Evolutionary conservation across 1,284 basidiomycete species (phyloP).

Genomic region (Ganoderma multipileum): DNA sequence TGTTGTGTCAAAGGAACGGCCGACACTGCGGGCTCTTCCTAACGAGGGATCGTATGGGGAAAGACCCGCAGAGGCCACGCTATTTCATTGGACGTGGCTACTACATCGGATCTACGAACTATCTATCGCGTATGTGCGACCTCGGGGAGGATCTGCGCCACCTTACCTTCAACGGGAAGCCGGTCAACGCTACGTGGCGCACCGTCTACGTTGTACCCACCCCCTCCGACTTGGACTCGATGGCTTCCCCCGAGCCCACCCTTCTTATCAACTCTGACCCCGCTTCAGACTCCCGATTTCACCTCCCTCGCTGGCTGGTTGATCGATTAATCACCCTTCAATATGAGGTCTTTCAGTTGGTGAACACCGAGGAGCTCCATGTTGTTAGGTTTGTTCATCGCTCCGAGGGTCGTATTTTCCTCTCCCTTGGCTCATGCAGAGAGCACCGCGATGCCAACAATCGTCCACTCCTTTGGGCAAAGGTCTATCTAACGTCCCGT

Average conservation of each 20-base stretch:
- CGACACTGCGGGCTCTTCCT: conserved; percentile 1
- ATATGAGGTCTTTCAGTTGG: background rate
- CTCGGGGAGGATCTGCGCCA: conserved; percentile 7
- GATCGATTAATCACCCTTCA: background rate
- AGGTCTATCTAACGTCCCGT: background rate
- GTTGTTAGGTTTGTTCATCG: background rate
- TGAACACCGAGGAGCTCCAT: background rate
- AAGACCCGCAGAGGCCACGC: background rate
- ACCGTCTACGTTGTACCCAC: conserved; percentile 4
- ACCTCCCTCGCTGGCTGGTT: background rate
- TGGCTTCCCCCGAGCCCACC: background rate
- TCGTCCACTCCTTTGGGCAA: background rate
- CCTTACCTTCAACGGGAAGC: background rate
- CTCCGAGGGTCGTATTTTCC: background rate
- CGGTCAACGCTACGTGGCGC: background rate
- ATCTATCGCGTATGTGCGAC: background rate
- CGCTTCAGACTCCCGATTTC: background rate
- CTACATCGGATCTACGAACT: too few species aligned
- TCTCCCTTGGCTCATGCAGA: background rate
- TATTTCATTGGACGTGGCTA: background rate
- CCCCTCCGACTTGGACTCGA: background rate
- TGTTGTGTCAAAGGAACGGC: background rate
- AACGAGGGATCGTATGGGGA: background rate
- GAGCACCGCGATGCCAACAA: background rate
- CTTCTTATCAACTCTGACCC: background rate